Evolutionary conservation across 306 rosid genomes (phyloP).

Genomic region (Ceratonia siliqua): DNA sequence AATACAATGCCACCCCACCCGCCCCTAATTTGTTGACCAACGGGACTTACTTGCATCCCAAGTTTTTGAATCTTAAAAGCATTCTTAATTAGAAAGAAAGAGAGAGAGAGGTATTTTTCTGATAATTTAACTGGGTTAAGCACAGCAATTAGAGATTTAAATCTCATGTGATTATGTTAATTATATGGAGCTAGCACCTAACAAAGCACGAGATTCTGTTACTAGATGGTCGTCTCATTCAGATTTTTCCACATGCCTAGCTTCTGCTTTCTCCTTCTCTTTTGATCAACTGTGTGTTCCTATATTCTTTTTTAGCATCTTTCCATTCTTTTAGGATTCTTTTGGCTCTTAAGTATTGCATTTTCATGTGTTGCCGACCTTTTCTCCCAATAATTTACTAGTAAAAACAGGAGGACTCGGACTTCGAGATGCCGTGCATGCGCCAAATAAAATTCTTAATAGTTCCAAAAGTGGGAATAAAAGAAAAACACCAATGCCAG

Average conservation of each 20-base stretch:
- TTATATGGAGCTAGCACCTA: not conserved
- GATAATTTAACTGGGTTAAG: not conserved
- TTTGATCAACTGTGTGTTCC: constrained; percentile 21
- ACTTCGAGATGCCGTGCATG: constrained; percentile 26
- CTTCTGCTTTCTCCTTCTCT: constrained; percentile 33
- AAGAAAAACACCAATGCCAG: too few species aligned
- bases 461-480: not conserved
- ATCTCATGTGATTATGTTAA: constrained; percentile 22
- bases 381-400: not conserved
- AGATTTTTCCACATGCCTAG: constrained; percentile 51
- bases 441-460: not conserved
- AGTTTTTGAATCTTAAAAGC: constrained; percentile 31
- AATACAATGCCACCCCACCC: not conserved
- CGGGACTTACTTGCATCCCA: constrained; percentile 47
- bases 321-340: not conserved
- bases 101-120: not conserved
- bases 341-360: not conserved
- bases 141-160: constrained; percentile 26
- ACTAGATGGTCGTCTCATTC: constrained; percentile 30
- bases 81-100: constrained; percentile 11
- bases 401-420: constrained; percentile 42
- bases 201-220: constrained; percentile 53
- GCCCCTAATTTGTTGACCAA: constrained; percentile 35
- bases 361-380: constrained; percentile 22
- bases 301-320: constrained; percentile 39